Percentiles rank a stretch among this genome's conserved stretches.
Evolutionary conservation across 495 filamentous ascomycete genomes (phyloP).

Genomic region (Annulohypoxylon moriforme): DNA sequence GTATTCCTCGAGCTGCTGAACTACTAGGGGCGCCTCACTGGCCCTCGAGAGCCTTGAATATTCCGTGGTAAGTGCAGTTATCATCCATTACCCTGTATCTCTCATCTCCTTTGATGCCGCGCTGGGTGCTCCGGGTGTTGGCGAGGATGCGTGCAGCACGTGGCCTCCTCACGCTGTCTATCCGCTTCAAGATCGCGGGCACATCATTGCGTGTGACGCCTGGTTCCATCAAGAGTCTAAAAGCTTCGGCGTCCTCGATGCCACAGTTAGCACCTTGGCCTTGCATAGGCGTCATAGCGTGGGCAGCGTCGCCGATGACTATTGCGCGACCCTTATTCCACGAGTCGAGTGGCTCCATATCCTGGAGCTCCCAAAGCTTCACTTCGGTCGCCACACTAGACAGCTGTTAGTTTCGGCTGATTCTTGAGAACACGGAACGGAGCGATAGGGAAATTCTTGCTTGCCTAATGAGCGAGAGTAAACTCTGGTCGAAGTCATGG

Average conservation of each 20-base stretch:
- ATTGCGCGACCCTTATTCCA: conserved; percentile 53
- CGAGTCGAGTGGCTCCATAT: conserved; percentile 53
- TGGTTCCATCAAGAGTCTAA: conserved; percentile 37
- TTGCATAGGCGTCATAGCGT: conserved; percentile 55
- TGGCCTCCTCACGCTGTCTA: conserved; percentile 25
- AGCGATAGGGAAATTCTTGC: not conserved
- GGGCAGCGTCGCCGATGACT: conserved; percentile 59
- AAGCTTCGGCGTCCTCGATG: conserved; percentile 54
- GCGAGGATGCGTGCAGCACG: conserved; percentile 22
- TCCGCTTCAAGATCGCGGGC: conserved; percentile 26
- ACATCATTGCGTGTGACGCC: conserved; percentile 35
- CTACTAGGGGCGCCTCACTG: not conserved
- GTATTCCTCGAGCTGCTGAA: not conserved
- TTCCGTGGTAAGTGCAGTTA: conserved; percentile 37
- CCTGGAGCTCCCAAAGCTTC: conserved; percentile 58
- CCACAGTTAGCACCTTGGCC: conserved; percentile 53
- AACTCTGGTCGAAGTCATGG: conserved; percentile 50
- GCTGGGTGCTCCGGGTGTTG: conserved; percentile 31
- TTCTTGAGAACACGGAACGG: not conserved
- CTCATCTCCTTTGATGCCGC: conserved; percentile 24
- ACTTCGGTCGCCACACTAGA: conserved; percentile 20
- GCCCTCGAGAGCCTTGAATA: conserved; percentile 26
- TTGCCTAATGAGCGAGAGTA: conserved; percentile 45
- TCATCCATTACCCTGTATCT: conserved; percentile 32
- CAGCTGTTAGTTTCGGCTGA: conserved; percentile 31